Base-by-base conservation (phyloP, 148 eudicot species). In the Cornus suecica region DNA sequence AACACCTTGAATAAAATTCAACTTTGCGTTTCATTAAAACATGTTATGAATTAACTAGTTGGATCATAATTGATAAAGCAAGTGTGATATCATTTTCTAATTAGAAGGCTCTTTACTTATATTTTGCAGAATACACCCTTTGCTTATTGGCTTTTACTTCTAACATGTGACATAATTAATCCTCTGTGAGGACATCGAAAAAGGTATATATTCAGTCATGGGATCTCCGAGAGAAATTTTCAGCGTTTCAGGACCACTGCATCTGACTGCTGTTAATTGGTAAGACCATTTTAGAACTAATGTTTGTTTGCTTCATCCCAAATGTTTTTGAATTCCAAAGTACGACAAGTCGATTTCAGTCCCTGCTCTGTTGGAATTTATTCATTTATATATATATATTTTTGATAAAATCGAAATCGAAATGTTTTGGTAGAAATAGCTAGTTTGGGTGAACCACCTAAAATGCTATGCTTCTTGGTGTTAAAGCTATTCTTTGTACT, bases 191-290 rank as follows among this genome's bases (percentile, higher is more conserved):
- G 66, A 48, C 73, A 68, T 22, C 66, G 65, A 75, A 18, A 51
- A 29, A 54, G 75, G 42, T 29, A 58, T 69, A 74, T 28, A 74
- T n/a, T 48, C 15, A 10, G 10, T 65, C 2, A 70, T 66, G 68
- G 82, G 82, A 1, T 82, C 86, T 0, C 70, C 76, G 65, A 74
- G 80, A 72, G 87, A 82, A 73, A 60, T 78, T 26, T 89, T 89
- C 66, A 61, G 32, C 34, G 65, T 70, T 5, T 87, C 86, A 42
- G 89, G 90, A 45, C 90, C 92, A 3, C 2, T 70, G n/a, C 82
- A 83, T 24, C 81, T 87, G 51, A 79, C 73, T 34, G n/a, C 66
- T 54, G 79, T 83, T 77, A 88, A 89, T 66, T 89, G 92, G 90
- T 89, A 80, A 65, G 58, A 27, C 64, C 25, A n/a, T 29, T 64